phyloP scores from a whole-genome alignment of 2,329 filamentous ascomycete species.

The Arthrobotrys sphaeroides region DNA sequence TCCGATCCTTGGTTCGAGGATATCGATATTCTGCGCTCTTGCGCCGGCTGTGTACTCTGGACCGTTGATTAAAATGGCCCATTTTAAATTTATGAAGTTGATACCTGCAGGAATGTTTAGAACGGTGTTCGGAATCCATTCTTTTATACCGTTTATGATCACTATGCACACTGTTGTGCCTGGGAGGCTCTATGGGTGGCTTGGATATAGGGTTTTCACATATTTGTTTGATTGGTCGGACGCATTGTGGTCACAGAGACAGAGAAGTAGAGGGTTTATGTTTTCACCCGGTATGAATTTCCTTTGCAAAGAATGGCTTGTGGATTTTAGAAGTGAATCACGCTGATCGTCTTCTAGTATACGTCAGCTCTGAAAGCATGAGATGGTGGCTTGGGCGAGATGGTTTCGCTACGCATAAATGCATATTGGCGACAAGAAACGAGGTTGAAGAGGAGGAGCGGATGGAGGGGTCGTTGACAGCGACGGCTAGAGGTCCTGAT shows the following conservation, averaged over 20 bases:
- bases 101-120: slow-evolving; percentile 81
- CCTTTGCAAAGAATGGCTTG: neutral
- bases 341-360: slow-evolving; percentile 66
- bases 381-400: slow-evolving; percentile 93
- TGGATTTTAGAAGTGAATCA: neutral
- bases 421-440: slow-evolving; percentile 82
- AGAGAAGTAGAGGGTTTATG: slow-evolving; percentile 85
- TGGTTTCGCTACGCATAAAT: slow-evolving; percentile 85
- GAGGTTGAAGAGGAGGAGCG: slow-evolving; percentile 70
- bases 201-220: slow-evolving; percentile 88
- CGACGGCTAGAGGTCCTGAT: slow-evolving; percentile 58
- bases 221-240: slow-evolving; percentile 92
- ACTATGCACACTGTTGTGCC: slow-evolving; percentile 76
- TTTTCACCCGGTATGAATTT: slow-evolving; percentile 71
- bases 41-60: slow-evolving; percentile 92
- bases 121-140: slow-evolving; percentile 86
- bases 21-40: slow-evolving; percentile 89
- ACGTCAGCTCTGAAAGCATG: slow-evolving; percentile 89
- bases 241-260: slow-evolving; percentile 79
- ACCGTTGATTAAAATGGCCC: slow-evolving; percentile 82
- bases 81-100: slow-evolving; percentile 89
- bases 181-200: slow-evolving; percentile 75
- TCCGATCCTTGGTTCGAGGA: slow-evolving; percentile 80
- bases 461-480: slow-evolving; percentile 59
- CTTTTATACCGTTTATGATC: slow-evolving; percentile 95